Evolutionary conservation across 2,329 filamentous ascomycete species (phyloP), one percentile per base, ranked within the genome.

Genomic region (Ophiocordyceps camponoti-saundersi): DNA sequence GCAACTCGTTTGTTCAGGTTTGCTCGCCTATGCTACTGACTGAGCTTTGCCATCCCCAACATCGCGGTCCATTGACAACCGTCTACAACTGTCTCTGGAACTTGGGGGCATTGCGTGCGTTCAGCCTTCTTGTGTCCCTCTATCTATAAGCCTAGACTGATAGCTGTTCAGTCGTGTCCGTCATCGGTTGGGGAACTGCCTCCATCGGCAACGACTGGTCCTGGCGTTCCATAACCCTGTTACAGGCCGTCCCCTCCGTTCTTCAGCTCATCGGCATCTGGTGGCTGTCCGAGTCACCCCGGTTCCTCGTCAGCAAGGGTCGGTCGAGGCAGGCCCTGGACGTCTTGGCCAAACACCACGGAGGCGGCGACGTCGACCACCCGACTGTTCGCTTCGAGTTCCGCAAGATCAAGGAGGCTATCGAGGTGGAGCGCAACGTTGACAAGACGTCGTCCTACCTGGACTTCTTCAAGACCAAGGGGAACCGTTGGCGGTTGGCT

Each of bases 41-140:
- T 4, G 80, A 83, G 64, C 71, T 83, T 50, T 77, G 73, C 61
- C 79, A 83, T 56, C 79, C 79, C 22, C 79, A 82, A 56, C 79
- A 84, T 57, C 75, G 79, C 56, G 79, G 72, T 29, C 73, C 72
- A 26, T 69, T 82, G 44, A 82, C 79, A 1, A 69, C 79, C 15
- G 69, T 82, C 48, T 82, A 82, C 63, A 82, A 83, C 60, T 80
- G 75, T 53, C 61, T 82, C 46, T 84, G 78, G 78, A 80, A 81
- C 57, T 59, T 78, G 47, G 77, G 76, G 36, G 66, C 68, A 15
- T 58, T 70, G n/a, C 52, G 59, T 61, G 52, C 54, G 57, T 46
- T 10, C 32, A 15, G 11, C 32, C 32, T 36, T 15, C 29, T 36
- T 15, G 12, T 36, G 32, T 13, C 32, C 12, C 32, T 10, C 32